Evolutionary conservation across 2,329 filamentous ascomycete species (phyloP).

Genomic region (Calcarisporium arbuscula): DNA sequence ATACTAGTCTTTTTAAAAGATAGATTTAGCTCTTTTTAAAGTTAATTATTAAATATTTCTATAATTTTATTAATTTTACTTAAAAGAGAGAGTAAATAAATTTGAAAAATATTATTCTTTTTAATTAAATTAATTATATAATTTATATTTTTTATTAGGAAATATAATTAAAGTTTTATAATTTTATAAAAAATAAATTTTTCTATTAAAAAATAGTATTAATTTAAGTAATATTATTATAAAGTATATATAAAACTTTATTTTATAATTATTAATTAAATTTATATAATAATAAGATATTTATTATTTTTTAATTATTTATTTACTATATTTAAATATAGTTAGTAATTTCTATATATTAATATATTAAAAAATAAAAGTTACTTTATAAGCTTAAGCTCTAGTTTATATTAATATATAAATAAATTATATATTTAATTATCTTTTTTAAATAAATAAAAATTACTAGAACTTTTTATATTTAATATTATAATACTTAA

Average conservation of each 20-base stretch:
- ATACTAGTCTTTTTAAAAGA: too few relatives aligned
- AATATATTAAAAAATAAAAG: not conserved
- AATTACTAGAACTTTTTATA: not conserved
- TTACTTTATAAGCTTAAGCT: too few relatives aligned
- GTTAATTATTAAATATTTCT: too few relatives aligned
- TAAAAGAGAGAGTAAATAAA: too few relatives aligned
- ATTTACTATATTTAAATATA: not conserved
- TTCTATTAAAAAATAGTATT: too few relatives aligned
- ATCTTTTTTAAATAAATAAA: not conserved
- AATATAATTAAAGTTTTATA: not conserved
- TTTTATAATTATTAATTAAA: too few relatives aligned
- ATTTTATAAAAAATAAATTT: not conserved
- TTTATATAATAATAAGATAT: not conserved
- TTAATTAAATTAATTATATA: not conserved
- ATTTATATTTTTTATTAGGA: not conserved
- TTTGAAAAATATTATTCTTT: too few relatives aligned
- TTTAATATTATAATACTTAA: not conserved
- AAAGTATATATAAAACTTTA: too few relatives aligned
- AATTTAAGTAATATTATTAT: too few relatives aligned
- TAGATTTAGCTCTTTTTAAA: too few relatives aligned
- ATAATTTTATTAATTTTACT: too few relatives aligned
- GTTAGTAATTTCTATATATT: not conserved
- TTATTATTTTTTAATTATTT: not conserved
- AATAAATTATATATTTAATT: not conserved
- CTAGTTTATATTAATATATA: not conserved